phyloP scores from a whole-genome alignment of 345 rosid species.

The Theobroma cacao region DNA sequence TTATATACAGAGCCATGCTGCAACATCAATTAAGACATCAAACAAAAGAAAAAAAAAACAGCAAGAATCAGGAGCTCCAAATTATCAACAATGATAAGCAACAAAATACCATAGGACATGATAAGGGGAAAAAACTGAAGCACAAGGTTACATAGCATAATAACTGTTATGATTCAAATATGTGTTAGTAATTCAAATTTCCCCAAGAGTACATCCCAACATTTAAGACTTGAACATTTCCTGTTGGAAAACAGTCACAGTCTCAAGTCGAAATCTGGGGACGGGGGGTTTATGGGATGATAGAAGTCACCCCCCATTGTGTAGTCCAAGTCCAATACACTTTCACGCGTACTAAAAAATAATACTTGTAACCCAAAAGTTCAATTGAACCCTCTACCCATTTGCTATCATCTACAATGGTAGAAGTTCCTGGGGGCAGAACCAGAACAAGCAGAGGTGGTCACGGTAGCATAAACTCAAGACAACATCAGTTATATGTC shows the following conservation, averaged over 20 bases:
- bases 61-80: background rate
- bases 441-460: background rate
- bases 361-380: background rate
- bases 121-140: background rate
- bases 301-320: background rate
- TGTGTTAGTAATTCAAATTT: background rate
- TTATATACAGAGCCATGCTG: constrained; percentile 95
- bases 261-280: background rate
- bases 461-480: background rate
- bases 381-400: background rate
- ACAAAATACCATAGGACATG: background rate
- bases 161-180: background rate
- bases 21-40: constrained; percentile 14
- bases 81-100: constrained; percentile 4
- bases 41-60: background rate
- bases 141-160: background rate
- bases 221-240: background rate
- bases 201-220: background rate
- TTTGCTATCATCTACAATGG: background rate
- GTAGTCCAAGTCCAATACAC: background rate
- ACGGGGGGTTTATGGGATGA: background rate
- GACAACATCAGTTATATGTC: background rate
- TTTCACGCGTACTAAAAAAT: background rate
- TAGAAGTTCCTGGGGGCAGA: background rate
- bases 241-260: background rate